Conservation (phyloP, 1,284 basidiomycete genomes). For the Rhodotorula sp. region DNA sequence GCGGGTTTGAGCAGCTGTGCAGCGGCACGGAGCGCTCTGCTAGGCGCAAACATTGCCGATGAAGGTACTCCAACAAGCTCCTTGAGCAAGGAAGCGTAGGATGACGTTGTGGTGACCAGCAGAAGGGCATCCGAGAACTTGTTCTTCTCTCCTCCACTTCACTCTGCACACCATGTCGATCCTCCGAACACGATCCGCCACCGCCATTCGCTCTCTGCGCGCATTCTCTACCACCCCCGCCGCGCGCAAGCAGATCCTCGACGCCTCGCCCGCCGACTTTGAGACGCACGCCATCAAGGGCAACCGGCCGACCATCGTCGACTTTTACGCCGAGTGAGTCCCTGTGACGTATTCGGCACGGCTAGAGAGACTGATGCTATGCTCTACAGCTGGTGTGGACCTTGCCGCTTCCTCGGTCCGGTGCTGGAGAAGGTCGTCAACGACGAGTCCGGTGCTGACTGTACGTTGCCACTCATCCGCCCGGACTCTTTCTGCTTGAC, state of each 20-base stretch:
- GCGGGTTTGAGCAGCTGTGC: neutral
- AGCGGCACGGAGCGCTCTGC: neutral
- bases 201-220: neutral
- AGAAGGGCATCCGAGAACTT: neutral
- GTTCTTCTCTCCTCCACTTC: neutral
- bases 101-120: neutral
- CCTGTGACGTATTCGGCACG: no score
- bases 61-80: neutral
- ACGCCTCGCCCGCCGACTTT: slow-evolving; percentile 24
- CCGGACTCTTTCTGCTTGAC: neutral
- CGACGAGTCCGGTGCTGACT: slow-evolving; percentile 19
- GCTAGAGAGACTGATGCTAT: neutral
- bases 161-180: neutral
- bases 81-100: neutral
- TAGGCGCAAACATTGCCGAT: neutral
- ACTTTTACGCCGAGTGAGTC: slow-evolving; percentile 40
- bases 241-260: slow-evolving; percentile 22
- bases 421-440: slow-evolving; percentile 34
- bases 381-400: slow-evolving; percentile 35
- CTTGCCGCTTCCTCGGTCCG: slow-evolving; percentile 33
- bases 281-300: slow-evolving; percentile 23
- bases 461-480: slow-evolving; percentile 1
- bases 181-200: neutral
- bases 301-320: slow-evolving; percentile 23
- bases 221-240: slow-evolving; percentile 15